Conservation (phyloP, 2,329 filamentous ascomycete genomes). For the Lojkania enalia region DNA sequence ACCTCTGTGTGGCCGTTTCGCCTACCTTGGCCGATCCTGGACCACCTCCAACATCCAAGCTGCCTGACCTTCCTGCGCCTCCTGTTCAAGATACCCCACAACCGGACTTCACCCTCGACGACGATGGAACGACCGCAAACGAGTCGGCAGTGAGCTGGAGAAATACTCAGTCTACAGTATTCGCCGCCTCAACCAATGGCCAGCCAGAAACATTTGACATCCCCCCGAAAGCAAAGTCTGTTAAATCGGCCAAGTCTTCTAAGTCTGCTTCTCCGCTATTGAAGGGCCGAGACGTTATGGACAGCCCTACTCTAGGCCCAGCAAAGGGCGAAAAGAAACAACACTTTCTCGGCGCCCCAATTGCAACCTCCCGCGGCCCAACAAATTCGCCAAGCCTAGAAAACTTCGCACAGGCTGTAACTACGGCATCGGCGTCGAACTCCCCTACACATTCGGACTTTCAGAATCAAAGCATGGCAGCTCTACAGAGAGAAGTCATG, state of each 20-base stretch:
- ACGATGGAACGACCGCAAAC: conserved; percentile 35
- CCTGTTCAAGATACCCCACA: conserved; percentile 39
- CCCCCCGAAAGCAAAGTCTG: conserved; percentile 33
- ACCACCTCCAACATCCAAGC: conserved; percentile 50
- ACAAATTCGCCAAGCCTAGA: conserved; percentile 38
- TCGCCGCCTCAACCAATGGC: conserved; percentile 27
- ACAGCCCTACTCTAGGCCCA: conserved; percentile 67
- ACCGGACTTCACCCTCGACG: conserved; percentile 35
- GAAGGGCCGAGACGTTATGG: conserved; percentile 49
- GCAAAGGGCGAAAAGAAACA: conserved; percentile 39
- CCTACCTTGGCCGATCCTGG: conserved; percentile 50
- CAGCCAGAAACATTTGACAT: conserved; percentile 28
- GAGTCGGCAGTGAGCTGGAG: conserved; percentile 54
- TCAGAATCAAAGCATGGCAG: conserved; percentile 42
- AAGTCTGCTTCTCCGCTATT: conserved; percentile 52
- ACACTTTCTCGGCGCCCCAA: conserved; percentile 20
- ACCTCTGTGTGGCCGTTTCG: conserved; percentile 59
- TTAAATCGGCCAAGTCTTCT: conserved; percentile 49
- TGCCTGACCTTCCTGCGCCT: conserved; percentile 51
- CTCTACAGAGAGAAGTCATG: conserved; percentile 73
- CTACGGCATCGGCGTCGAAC: conserved; percentile 19
- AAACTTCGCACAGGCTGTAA: conserved; percentile 34
- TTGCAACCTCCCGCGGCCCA: conserved; percentile 27
- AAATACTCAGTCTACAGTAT: conserved; percentile 58
- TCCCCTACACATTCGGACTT: conserved; percentile 35